Conservation (phyloP, 2,329 filamentous ascomycete genomes). For the Gyromitra esculenta region DNA sequence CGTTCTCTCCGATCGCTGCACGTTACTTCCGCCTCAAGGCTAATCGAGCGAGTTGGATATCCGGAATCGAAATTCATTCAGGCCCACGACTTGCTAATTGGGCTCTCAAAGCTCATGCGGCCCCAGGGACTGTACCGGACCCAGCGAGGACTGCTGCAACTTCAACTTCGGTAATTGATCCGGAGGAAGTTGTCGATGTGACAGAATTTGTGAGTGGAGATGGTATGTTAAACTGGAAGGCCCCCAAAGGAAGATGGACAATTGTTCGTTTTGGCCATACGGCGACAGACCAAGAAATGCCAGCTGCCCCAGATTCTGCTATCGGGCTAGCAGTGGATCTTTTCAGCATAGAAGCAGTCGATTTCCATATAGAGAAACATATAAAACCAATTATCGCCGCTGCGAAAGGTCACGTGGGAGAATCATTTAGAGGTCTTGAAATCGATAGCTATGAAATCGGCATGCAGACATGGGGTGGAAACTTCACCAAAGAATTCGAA, state of each 20-base stretch:
- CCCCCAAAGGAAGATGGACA: conserved; percentile 19
- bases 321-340: conserved; percentile 15
- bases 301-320: conserved; percentile 18
- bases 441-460: conserved; percentile 30
- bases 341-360: conserved; percentile 29
- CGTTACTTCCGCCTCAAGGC: conserved; percentile 24
- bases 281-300: conserved; percentile 25
- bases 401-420: conserved; percentile 13
- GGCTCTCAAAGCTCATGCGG: conserved; percentile 27
- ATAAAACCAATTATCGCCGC: conserved; percentile 9
- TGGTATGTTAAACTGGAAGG: conserved; percentile 23
- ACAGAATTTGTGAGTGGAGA: conserved; percentile 24
- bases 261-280: conserved; percentile 30
- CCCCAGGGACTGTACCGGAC: conserved; percentile 7
- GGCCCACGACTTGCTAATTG: conserved; percentile 22
- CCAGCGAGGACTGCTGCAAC: background rate
- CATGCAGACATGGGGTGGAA: conserved; percentile 21
- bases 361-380: conserved; percentile 25
- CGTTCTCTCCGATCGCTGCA: conserved; percentile 5
- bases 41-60: conserved; percentile 29
- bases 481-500: conserved; percentile 17
- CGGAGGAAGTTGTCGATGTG: conserved; percentile 14
- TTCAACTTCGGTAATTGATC: conserved; percentile 10
- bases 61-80: conserved; percentile 23
- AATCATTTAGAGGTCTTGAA: conserved; percentile 25